Evolutionary conservation across 768 basidiomycete genomes (phyloP).

Genomic region (Rhodotorula graminis): DNA sequence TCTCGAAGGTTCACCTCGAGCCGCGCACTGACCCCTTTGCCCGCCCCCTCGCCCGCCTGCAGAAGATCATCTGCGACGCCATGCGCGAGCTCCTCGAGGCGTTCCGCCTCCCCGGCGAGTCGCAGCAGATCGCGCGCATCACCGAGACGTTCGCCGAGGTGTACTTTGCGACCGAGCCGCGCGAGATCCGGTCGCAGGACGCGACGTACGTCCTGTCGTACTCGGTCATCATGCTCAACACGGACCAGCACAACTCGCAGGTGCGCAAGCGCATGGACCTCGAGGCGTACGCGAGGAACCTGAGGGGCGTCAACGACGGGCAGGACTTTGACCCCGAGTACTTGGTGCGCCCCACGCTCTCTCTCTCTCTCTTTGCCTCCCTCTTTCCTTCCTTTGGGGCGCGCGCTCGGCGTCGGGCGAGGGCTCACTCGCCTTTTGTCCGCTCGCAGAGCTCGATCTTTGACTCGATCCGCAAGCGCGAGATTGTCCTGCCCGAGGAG

Average conservation of each 20-base stretch:
- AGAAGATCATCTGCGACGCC: conserved; percentile 94
- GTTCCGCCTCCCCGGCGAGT: conserved; percentile 89
- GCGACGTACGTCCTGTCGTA: conserved; percentile 90
- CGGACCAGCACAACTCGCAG: conserved; percentile 91
- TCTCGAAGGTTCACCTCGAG: no score
- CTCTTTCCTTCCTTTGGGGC: no score
- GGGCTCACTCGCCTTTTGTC: conserved; percentile 1
- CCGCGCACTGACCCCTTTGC: no score
- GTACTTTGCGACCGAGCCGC: conserved; percentile 79
- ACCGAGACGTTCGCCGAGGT: conserved; percentile 89
- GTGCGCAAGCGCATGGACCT: conserved; percentile 84
- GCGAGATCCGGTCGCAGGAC: conserved; percentile 83
- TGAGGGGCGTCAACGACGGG: conserved; percentile 85
- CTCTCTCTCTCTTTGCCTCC: conserved; percentile 5
- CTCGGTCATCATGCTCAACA: conserved; percentile 97
- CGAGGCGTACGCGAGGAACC: conserved; percentile 86
- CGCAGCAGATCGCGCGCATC: conserved; percentile 88
- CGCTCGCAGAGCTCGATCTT: conserved; percentile 72
- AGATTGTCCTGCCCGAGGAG: conserved; percentile 97
- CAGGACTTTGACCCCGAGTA: conserved; percentile 78
- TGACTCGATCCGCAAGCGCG: conserved; percentile 85
- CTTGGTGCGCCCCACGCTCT: conserved; percentile 58
- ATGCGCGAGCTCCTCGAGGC: conserved; percentile 89
- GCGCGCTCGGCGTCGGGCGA: no score
- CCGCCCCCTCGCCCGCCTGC: not conserved